Conservation (phyloP, 2,329 filamentous ascomycete species). For the Annulohypoxylon truncatum region DNA sequence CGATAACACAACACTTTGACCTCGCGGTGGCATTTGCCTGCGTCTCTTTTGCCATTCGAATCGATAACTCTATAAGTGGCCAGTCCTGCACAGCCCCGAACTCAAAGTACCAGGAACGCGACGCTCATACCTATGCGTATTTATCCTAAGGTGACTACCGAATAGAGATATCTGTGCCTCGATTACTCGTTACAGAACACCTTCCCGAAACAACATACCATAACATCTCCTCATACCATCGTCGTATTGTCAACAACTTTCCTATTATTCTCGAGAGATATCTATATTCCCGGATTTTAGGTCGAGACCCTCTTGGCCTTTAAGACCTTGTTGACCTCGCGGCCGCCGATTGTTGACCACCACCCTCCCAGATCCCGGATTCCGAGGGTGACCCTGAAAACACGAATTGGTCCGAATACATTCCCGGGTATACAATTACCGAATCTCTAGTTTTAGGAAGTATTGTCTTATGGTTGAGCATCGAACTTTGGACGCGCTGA, state of each 20-base stretch:
- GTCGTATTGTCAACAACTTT: constrained; percentile 38
- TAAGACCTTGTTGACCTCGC: constrained; percentile 3
- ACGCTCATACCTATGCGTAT: constrained; percentile 13
- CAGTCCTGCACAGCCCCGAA: constrained; percentile 24
- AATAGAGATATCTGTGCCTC: constrained; percentile 22
- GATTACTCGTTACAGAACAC: constrained; percentile 30
- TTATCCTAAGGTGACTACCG: constrained; percentile 17
- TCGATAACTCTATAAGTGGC: constrained; percentile 19
- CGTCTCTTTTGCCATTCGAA: constrained; percentile 15
- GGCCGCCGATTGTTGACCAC: constrained; percentile 6
- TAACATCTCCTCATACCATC: constrained; percentile 37
- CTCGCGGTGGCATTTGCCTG: constrained; percentile 5
- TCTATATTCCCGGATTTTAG: constrained; percentile 25
- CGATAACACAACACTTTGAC: constrained; percentile 2
- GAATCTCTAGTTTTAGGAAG: constrained; percentile 3
- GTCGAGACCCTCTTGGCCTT: constrained; percentile 13
- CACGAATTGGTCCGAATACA: constrained; percentile 23
- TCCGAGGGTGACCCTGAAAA: constrained; percentile 11
- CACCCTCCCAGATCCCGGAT: constrained; percentile 2
- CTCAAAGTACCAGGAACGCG: constrained; percentile 20
- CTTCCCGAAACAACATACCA: constrained; percentile 39
- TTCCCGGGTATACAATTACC: constrained; percentile 12
- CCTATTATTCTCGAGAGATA: constrained; percentile 28
- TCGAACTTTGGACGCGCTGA: constrained; percentile 10
- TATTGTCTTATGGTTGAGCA: constrained; percentile 14